A percentile compares a stretch with the other conserved stretches of the same genome.
These are phyloP conservation scores for Nematodospora valgi DNA, from an alignment of 805 yeast species.

Conservation along the genomic window DNA sequence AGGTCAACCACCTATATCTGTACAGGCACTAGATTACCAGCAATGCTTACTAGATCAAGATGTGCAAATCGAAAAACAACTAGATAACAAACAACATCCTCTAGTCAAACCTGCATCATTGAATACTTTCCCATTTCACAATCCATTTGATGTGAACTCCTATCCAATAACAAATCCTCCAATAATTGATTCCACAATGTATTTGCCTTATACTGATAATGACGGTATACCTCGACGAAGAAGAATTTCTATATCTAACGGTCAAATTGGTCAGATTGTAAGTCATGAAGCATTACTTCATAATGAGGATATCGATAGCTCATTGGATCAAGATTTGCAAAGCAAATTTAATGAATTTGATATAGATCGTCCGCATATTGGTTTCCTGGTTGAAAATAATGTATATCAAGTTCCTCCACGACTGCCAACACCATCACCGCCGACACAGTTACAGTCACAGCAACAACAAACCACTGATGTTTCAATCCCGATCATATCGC, in stretches of 20 bases:
- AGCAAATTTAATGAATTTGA: conserved; percentile 7
- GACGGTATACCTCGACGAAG: conserved; percentile 46
- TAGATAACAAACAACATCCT: background rate
- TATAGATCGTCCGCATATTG: conserved; percentile 5
- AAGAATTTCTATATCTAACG: conserved; percentile 78
- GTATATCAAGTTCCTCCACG: background rate
- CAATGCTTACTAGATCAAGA: too few relatives aligned
- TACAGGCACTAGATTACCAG: too few relatives aligned
- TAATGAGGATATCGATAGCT: conserved; percentile 14
- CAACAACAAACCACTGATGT: background rate
- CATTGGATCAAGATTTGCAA: conserved; percentile 7
- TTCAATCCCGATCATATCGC: background rate
- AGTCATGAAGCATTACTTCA: conserved; percentile 40
- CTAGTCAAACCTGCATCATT: background rate
- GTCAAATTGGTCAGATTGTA: conserved; percentile 76
- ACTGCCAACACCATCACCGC: conserved; percentile 11
- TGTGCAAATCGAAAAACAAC: too few relatives aligned
- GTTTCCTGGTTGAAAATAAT: background rate
- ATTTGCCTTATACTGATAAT: conserved; percentile 27
- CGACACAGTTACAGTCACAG: conserved; percentile 13
- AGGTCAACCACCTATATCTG: too few relatives aligned
- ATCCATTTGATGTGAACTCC: conserved; percentile 36
- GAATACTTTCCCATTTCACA: conserved; percentile 21
- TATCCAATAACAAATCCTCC: conserved; percentile 49
- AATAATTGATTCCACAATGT: conserved; percentile 41